Percentiles rank a stretch among this genome's conserved stretches.
Conservation (phyloP, 176 grass and related monocot genomes). For the Ensete ventricosum region DNA sequence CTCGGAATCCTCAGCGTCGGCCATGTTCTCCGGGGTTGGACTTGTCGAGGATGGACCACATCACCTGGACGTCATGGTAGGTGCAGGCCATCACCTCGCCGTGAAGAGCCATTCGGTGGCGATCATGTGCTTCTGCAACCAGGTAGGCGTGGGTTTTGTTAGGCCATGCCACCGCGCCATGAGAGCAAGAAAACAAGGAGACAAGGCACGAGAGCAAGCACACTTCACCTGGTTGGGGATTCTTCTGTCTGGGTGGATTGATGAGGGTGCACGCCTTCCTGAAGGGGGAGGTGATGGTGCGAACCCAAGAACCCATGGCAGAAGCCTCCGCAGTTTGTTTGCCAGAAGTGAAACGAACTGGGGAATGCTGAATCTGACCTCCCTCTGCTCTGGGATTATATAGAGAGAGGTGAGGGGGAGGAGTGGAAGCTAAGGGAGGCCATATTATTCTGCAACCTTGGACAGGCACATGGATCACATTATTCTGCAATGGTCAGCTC, state of each 20-base stretch:
- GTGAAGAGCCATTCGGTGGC: neutral
- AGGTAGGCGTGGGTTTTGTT: no score
- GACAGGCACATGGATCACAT: neutral
- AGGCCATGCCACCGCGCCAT: no score
- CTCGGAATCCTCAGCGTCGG: neutral
- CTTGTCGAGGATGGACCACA: slow-evolving; percentile 20
- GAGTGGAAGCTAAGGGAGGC: neutral
- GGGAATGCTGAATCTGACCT: no score
- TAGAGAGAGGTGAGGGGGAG: no score
- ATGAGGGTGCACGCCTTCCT: slow-evolving; percentile 19
- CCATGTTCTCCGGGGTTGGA: neutral
- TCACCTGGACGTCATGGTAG: slow-evolving; percentile 21
- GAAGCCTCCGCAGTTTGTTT: neutral
- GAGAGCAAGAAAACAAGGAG: neutral
- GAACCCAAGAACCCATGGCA: slow-evolving; percentile 13
- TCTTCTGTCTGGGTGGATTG: neutral
- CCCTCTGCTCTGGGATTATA: no score
- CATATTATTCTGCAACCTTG: neutral
- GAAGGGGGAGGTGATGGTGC: slow-evolving; percentile 19
- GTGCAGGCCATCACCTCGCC: slow-evolving; percentile 18
- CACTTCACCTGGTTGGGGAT: neutral
- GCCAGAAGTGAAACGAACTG: no score
- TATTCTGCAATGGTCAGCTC: no score
- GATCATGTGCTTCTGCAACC: neutral
- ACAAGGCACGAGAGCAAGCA: neutral